Base-by-base conservation (phyloP, 2,329 filamentous ascomycete species). In the Penicillium sp. region DNA sequence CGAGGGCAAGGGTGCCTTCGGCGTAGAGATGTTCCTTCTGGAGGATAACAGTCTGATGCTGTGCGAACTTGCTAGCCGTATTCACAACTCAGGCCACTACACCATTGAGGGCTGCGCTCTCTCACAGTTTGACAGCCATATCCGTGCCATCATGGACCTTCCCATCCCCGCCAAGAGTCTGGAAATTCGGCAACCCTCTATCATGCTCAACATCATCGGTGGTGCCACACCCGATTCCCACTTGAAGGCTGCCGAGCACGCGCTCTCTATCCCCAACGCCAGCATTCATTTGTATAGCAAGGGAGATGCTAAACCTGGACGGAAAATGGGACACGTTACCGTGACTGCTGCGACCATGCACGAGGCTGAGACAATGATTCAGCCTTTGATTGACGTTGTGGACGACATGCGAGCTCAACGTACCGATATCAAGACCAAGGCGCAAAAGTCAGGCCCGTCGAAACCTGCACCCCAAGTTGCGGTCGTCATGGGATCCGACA, bases 241-340 rank as follows among this genome's bases (percentile, higher is more conserved):
- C 90, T 69, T 84, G 34, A 73, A 82, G 43, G 76, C 86, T 51
- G 82, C 82, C 11, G 75, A 81, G 54, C 74, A 75, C 48, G 86
- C 87, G 1, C 75, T 87, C 29, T 77, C 81, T 42, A 80, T 81
- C 49, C 83, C 81, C 39, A 83, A 81, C 51, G 84, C 83, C 33
- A 82, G 79, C 48, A 81, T 97, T 10, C 93, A 99, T 68, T 84
- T 97, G 43, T 99, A 99, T 76, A 92, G 92, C 67, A 97, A 97
- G 76, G 85, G 84, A 10, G 85, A 84, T 43, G 89, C 92, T 23
- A 90, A 92, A 65, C 91, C 90, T 4, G 89, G 91, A 29, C 87
- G 94, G 42, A 99, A 97, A 75, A 97, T 97, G 78, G 93, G 93
- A 10, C 94, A 99, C 72, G 85, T 99, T 63, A 97, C 92, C 1